phyloP scores from a whole-genome alignment of 305 asterid genomes.

The Solanum hybrid region DNA sequence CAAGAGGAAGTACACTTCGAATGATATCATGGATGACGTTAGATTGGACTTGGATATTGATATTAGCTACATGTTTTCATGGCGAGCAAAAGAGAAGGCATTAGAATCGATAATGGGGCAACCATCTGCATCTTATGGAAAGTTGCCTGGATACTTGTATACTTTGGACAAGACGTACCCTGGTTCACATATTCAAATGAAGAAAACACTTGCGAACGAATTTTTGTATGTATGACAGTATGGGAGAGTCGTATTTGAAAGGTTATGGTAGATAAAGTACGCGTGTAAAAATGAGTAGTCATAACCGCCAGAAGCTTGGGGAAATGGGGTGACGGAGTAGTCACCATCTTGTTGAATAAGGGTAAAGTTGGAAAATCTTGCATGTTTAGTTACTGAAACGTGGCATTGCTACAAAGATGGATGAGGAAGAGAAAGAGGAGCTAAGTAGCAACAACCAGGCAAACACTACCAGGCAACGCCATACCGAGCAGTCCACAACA shows the following conservation, averaged over 20 bases:
- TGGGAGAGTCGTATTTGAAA: background rate
- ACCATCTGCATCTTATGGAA: background rate
- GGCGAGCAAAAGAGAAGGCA: background rate
- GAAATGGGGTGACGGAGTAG: background rate
- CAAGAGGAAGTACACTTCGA: background rate
- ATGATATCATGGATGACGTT: background rate
- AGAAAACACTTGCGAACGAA: background rate
- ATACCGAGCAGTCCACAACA: background rate
- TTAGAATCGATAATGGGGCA: background rate
- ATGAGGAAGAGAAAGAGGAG: background rate
- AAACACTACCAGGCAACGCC: background rate
- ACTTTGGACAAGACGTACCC: background rate
- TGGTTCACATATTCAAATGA: background rate
- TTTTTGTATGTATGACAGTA: background rate
- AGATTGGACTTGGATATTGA: background rate
- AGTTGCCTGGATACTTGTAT: background rate
- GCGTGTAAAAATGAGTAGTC: constrained; percentile 4
- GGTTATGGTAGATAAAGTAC: background rate
- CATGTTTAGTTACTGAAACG: background rate
- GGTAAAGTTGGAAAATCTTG: background rate
- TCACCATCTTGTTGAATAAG: background rate
- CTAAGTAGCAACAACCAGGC: background rate
- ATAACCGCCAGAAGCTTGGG: constrained; percentile 4
- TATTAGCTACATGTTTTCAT: background rate
- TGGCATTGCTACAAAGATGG: background rate